Base-by-base conservation (phyloP, 306 rosid genomes). In the Gleditsia sinensis region DNA sequence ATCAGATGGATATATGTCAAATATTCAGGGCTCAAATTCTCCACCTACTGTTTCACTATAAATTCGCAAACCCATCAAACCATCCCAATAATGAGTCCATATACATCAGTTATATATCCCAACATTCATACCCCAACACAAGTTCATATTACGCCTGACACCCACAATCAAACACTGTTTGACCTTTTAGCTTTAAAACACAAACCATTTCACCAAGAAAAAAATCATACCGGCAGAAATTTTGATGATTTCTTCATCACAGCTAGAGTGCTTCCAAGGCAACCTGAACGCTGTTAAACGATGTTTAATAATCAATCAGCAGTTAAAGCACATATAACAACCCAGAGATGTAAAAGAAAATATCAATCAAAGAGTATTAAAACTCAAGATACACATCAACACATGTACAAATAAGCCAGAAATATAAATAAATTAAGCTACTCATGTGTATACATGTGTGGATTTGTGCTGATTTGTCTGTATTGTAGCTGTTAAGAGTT, bases 171-270 rank as follows among this genome's bases (percentile, higher is more conserved):
- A 37, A 37, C 12, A 60, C n/a, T 16, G 33, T 60, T 32, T 4
- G 13, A 9, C 33, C 43, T 60, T 60, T 17, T 59, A 16, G 17
- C 17, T 17, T 33, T 17, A n/a, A 60, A 17, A 60, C 45, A 34
- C n/a, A 62, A 20, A 37, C 49, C 48, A 10, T 21, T 61, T 61
- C 5, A 34, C 48, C 34, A 36, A 16, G 24, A 61, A 24, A 20
- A 30, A 36, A n/a, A n/a, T n/a, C 67, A 36, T 61, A 61, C 67
- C 30, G 67, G 67, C 28, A 61, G 30, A 23, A 17, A 19, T 36
- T 61, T 61, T 17, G 67, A 61, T 20, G 67, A 61, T 61, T 61
- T 61, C 67, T 61, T 61, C 67, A 61, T 61, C 67, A 61, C 67
- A 36, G 67, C 67, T 9, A 61, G 67, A 33, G 67, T 1, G 4